Base-by-base conservation (phyloP, 2,329 filamentous ascomycete genomes). In the Cercospora janseana region DNA sequence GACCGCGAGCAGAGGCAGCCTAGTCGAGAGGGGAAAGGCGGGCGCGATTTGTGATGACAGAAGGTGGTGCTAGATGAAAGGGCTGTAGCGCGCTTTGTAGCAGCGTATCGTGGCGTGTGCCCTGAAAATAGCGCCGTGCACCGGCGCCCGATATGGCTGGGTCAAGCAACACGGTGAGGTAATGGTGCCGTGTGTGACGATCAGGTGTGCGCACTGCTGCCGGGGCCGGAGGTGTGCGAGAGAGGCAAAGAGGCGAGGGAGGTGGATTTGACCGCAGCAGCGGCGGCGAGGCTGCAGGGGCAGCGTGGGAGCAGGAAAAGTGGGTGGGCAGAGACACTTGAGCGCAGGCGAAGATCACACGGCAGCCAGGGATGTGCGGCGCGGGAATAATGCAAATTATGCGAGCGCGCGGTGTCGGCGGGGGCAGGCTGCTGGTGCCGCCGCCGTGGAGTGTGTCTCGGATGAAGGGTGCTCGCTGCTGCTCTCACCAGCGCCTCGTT, bases 121-220 rank as follows among this genome's bases (percentile, higher is more conserved):
- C 66, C 63, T 64, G 66, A 62, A 63, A 66, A 62, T 64, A 65
- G 63, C 61, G 65, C 63, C 55, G 59, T 45, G 41, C 60, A 60
- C 65, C 64, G 55, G 53, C 59, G 58, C 60, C 53, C 52, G 58
- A 58, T 59, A 58, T 51, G 58, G 60, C 56, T 60, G 57, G 60
- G 50, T 56, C 57, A 64, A 64, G 63, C 62, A 63, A 41, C 47
- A 46, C 49, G 52, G 56, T 66, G 61, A 64, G 62, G 62, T 65
- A 66, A 65, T 62, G 56, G 51, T 55, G 54, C 55, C 59, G 60
- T 58, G 37, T 52, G 51, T 45, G 59, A 53, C 54, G 60, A 65
- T 62, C 62, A 56, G 51, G 55, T 47, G 27, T 47, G 35, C 56
- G 61, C n/a, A n/a, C n/a, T 63, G 62, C 50, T 60, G 61, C 61